Base-by-base conservation (phyloP, 129 eudicot species). In the Saussurea involucrata region DNA sequence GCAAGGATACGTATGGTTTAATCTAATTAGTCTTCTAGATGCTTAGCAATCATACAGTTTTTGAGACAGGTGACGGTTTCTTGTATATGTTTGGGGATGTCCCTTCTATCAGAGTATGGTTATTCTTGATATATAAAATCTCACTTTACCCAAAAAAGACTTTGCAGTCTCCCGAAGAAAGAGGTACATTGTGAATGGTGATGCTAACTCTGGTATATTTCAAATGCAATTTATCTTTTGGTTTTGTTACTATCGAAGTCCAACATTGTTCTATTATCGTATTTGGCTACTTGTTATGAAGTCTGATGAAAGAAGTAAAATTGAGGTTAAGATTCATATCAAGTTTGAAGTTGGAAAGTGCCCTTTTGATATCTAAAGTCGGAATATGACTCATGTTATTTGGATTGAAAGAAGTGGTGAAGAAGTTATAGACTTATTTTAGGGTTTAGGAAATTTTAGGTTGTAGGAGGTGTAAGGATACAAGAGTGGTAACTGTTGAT, bases 401-500 rank as follows among this genome's bases (percentile, higher is more conserved):
- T 55, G 63, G 63, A 57, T 8, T 57, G 64, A 3, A 20, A 57
- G 27, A 57, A 20, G 64, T 20, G 64, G 11, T 21, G 64, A 57
- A 57, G 64, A 20, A 57, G 27, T 8, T 20, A 57, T 57, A 57
- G 64, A 57, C 11, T 21, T 57, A 57, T n/a, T n/a, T n/a, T n/a
- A n/a, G n/a, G n/a, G n/a, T n/a, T n/a, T n/a, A n/a, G n/a, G n/a
- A n/a, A n/a, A n/a, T n/a, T n/a, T n/a, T 13, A 65, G 32, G 28
- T 22, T 67, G 5, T 25, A 20, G 55, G 53, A 68, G 55, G 70
- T 57, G 75, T 53, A 68, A 72, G 76, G 46, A 67, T 25, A 68
- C 20, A n/a, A 11, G 63, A 27, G 63, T 33, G 67, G 64, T 71
- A 46, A 44, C 31, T 73, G 75, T 73, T 29, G 22, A 46, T 24